These are phyloP conservation scores for Fraxinus quadrangulata DNA, from an alignment of 257 asterid genomes.

Conservation along the genomic window DNA sequence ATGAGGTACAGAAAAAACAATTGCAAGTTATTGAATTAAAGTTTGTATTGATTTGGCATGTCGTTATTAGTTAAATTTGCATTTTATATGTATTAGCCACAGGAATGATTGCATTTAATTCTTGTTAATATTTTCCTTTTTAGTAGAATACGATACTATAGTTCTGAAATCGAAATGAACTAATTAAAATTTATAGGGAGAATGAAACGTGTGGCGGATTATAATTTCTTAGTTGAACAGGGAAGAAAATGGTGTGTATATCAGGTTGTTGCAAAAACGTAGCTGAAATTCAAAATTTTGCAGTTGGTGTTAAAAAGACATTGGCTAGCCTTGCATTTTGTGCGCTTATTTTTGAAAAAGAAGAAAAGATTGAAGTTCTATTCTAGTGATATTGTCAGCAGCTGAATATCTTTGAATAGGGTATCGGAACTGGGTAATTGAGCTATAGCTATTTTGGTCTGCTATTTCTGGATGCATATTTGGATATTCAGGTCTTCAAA, in stretches of 20 bases:
- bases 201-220: background rate
- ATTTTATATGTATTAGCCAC: background rate
- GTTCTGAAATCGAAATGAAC: background rate
- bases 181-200: no score
- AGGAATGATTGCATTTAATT: background rate
- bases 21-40: background rate
- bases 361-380: background rate
- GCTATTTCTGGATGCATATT: background rate
- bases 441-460: background rate
- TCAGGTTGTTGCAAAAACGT: background rate
- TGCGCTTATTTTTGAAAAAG: no score
- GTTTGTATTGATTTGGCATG: background rate
- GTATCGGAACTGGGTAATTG: background rate
- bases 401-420: background rate
- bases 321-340: no score
- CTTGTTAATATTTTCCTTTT: background rate
- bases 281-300: no score
- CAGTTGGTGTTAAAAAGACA: background rate
- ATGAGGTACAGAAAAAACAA: slow-evolving; percentile 58
- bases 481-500: background rate
- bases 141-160: background rate
- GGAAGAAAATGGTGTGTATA: background rate
- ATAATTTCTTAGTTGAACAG: background rate
- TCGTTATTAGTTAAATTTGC: background rate
- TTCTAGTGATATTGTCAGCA: background rate